phyloP scores from a whole-genome alignment of 2,329 filamentous ascomycete genomes.

The Claviceps sp. region DNA sequence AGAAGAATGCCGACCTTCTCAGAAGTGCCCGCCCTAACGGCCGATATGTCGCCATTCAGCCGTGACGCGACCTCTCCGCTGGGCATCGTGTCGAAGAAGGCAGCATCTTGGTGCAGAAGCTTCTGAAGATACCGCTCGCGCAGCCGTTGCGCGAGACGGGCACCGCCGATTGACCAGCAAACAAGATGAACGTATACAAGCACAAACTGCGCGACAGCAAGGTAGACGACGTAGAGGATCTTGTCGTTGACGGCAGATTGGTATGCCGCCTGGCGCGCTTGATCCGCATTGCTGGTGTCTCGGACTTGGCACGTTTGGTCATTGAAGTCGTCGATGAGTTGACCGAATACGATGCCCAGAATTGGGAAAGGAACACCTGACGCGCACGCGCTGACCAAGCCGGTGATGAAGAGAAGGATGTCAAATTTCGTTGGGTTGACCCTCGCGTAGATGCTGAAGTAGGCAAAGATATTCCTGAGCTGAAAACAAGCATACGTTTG shows the following conservation, averaged over 20 bases:
- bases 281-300: conserved; percentile 14
- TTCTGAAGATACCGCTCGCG: conserved; percentile 40
- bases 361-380: conserved; percentile 40
- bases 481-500: background rate
- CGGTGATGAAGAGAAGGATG: conserved; percentile 7
- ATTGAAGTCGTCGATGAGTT: conserved; percentile 41
- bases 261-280: background rate
- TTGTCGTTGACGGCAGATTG: conserved; percentile 27
- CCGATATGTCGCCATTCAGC: conserved; percentile 44
- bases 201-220: conserved; percentile 44
- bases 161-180: conserved; percentile 44
- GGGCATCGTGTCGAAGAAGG: conserved; percentile 42
- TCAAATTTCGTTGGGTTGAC: conserved; percentile 10
- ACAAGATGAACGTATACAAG: conserved; percentile 44
- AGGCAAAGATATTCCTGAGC: conserved; percentile 1
- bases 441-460: conserved; percentile 1
- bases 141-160: conserved; percentile 42
- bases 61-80: conserved; percentile 43
- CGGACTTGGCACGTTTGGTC: conserved; percentile 17
- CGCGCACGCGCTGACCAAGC: conserved; percentile 4
- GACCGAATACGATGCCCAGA: conserved; percentile 41
- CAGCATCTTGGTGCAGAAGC: conserved; percentile 41
- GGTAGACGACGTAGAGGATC: conserved; percentile 43
- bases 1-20: conserved; percentile 46
- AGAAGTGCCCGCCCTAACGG: conserved; percentile 45